Evolutionary conservation across 352 stramenopile species (phyloP).

Genomic region (Pythium dissimile): DNA sequence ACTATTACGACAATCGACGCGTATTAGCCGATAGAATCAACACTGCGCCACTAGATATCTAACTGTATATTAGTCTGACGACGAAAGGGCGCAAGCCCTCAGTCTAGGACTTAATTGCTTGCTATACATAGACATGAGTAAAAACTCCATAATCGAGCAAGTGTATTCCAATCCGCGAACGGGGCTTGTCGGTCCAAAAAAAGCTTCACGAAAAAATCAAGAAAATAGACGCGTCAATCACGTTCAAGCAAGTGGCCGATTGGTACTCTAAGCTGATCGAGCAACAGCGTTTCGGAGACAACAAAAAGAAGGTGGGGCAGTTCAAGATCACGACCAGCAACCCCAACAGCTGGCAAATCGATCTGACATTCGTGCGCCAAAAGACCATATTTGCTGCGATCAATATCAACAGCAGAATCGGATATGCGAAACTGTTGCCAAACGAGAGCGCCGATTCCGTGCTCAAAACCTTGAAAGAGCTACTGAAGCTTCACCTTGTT

Average conservation of each 20-base stretch:
- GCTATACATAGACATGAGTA: not conserved
- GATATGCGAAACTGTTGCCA: constrained; percentile 31
- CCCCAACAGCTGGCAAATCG: constrained; percentile 29
- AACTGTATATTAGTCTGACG: no score
- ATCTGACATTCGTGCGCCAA: constrained; percentile 23
- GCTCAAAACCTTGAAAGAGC: constrained; percentile 21
- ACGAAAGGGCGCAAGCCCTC: no score
- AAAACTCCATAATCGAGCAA: no score
- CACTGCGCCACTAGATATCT: not conserved
- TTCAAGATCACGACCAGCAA: constrained; percentile 23
- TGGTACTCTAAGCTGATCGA: not conserved
- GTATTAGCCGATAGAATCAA: not conserved
- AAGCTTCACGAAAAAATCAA: not conserved
- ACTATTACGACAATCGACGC: not conserved
- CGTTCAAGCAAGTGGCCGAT: not conserved
- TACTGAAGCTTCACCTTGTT: constrained; percentile 22
- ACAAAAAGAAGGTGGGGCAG: not conserved
- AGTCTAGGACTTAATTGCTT: no score
- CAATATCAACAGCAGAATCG: constrained; percentile 38
- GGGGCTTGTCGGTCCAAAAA: not conserved
- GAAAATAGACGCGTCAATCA: not conserved
- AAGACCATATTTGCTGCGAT: constrained; percentile 25
- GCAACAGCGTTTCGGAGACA: not conserved
- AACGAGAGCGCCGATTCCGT: constrained; percentile 33
- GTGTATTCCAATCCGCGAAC: not conserved